These are phyloP conservation scores for Ruellia speciosa DNA, from an alignment of 305 asterid genomes.

Conservation along the genomic window DNA sequence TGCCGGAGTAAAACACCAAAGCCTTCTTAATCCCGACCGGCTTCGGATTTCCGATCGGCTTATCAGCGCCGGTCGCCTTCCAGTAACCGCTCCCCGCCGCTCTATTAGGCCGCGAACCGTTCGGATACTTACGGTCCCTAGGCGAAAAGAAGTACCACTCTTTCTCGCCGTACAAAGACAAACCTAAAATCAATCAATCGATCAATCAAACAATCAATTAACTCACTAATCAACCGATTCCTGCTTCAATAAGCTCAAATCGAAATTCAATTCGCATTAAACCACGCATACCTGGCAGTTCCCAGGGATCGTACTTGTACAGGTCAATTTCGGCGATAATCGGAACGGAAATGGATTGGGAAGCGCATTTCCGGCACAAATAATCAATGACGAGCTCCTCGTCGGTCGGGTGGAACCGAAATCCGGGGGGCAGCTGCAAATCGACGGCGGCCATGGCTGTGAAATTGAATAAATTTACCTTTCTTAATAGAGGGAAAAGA, in stretches of 20 bases:
- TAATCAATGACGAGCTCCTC: slow-evolving; percentile 86
- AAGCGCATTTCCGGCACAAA: slow-evolving; percentile 58
- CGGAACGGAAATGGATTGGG: slow-evolving; percentile 54
- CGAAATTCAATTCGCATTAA: neutral
- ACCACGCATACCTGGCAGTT: slow-evolving; percentile 52
- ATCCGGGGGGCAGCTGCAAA: slow-evolving; percentile 75
- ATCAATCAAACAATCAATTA: neutral
- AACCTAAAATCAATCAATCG: slow-evolving; percentile 25
- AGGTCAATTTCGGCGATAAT: slow-evolving; percentile 80
- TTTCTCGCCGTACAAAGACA: slow-evolving; percentile 81
- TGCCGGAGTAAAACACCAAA: slow-evolving; percentile 80
- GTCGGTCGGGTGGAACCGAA: slow-evolving; percentile 88
- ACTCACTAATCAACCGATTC: neutral
- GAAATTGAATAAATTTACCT: neutral
- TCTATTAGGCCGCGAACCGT: slow-evolving; percentile 86
- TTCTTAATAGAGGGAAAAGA: neutral
- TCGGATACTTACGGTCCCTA: slow-evolving; percentile 83
- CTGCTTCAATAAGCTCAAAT: neutral
- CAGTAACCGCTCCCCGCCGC: slow-evolving; percentile 90
- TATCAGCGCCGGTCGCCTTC: slow-evolving; percentile 97
- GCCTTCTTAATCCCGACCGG: slow-evolving; percentile 81
- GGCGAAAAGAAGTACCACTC: slow-evolving; percentile 96
- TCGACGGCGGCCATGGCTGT: slow-evolving; percentile 38
- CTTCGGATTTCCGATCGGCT: slow-evolving; percentile 72
- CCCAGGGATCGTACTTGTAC: slow-evolving; percentile 79